Percentiles rank a stretch among this genome's conserved stretches.
Evolutionary conservation across 306 rosid genomes (phyloP).

Genomic region (Mimosa pudica): DNA sequence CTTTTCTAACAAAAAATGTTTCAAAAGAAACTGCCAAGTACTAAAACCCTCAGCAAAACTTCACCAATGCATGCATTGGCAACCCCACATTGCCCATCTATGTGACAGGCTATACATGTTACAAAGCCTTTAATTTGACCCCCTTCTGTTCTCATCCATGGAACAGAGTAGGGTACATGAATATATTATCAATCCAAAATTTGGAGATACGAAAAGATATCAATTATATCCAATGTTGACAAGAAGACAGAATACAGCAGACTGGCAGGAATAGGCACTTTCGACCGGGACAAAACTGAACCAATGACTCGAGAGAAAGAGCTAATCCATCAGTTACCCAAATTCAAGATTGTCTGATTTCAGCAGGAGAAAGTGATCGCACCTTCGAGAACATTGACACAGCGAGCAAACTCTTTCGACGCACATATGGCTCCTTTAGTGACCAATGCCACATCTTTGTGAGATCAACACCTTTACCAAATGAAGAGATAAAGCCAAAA

Average conservation of each 20-base stretch:
- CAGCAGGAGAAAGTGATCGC: constrained; percentile 40
- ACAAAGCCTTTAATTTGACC: constrained; percentile 25
- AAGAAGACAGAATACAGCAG: background rate
- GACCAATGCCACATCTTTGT: background rate
- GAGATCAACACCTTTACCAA: background rate
- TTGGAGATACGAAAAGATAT: constrained; percentile 29
- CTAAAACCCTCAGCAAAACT: constrained; percentile 43
- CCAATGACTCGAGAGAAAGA: constrained; percentile 32
- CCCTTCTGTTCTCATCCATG: background rate
- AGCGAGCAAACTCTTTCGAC: constrained; percentile 37
- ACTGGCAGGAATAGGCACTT: constrained; percentile 30
- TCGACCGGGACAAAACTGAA: constrained; percentile 32
- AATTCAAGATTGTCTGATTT: constrained; percentile 32
- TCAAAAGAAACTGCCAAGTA: background rate
- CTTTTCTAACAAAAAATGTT: background rate
- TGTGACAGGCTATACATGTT: constrained; percentile 43
- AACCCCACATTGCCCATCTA: constrained; percentile 51
- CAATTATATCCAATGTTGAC: background rate
- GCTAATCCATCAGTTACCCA: constrained; percentile 37
- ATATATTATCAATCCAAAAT: background rate
- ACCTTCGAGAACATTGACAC: constrained; percentile 20
- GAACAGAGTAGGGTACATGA: background rate
- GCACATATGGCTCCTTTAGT: constrained; percentile 20
- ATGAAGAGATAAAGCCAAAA: background rate
- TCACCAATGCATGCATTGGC: constrained; percentile 48